Conservation (phyloP, 106 monocot species). For the Dioscorea alata region DNA sequence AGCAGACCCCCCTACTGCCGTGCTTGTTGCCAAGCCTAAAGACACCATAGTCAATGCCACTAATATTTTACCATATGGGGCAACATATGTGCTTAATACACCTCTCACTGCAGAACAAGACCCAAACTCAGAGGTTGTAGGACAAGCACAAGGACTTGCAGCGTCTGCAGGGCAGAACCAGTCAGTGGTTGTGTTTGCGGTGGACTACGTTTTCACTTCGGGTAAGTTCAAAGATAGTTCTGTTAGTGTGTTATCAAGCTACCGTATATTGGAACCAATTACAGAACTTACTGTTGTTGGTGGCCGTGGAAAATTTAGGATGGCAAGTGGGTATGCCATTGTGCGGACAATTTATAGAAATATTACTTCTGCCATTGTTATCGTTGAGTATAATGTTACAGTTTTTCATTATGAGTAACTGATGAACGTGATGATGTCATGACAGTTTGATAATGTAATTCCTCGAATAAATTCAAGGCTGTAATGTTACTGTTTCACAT, state of each 20-base stretch:
- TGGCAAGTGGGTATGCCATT: constrained; percentile 11
- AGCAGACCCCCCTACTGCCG: not conserved
- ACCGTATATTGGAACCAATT: not conserved
- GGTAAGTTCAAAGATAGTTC: constrained; percentile 23
- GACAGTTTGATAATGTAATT: too few relatives aligned
- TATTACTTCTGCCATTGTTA: not conserved
- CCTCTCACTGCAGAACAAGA: not conserved
- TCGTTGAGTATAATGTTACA: constrained; percentile 14
- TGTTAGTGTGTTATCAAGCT: constrained; percentile 14
- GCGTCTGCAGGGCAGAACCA: constrained; percentile 2
- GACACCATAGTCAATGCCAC: not conserved
- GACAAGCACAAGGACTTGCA: constrained; percentile 20
- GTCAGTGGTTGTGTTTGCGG: not conserved
- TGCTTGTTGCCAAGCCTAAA: not conserved
- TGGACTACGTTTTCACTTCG: constrained; percentile 10
- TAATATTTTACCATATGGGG: not conserved
- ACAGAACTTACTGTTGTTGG: constrained; percentile 24
- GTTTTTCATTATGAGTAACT: constrained; percentile 7
- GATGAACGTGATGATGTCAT: too few relatives aligned
- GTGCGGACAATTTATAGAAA: not conserved
- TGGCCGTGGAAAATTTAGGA: constrained; percentile 14
- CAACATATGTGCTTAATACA: not conserved
- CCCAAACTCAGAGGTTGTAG: not conserved
- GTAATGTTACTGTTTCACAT: too few relatives aligned
- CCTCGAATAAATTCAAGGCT: too few relatives aligned